Base-by-base conservation (phyloP, 1,139 yeast genomes). In the Debaryomyces singareniensis region DNA sequence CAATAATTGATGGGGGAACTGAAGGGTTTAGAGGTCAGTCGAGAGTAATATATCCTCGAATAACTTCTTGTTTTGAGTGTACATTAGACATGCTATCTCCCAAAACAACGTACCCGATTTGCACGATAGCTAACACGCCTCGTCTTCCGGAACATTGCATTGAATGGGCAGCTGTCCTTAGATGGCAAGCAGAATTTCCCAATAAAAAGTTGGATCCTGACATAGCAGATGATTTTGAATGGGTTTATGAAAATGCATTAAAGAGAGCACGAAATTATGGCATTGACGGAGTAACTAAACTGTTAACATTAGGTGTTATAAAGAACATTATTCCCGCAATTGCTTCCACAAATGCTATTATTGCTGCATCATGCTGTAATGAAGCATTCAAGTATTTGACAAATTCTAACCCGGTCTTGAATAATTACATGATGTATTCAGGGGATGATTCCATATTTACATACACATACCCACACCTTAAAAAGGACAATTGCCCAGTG, bases 11-110 rank as follows among this genome's bases (percentile, higher is more conserved):
- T 49, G 97, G 97, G 2, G 98, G 97, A 3, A 83, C 96, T 0
- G 97, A 91, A 49, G 97, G 97, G 0, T 82, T 91, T 47, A 71
- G 85, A 40, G 98, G 98, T 4, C 96, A 91, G 48, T 76, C 89
- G 11, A 78, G 95, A 45, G 84, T 87, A 7, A 86, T 89, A 25
- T 56, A 87, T 12, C 97, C 98, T 0, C 76, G 89, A 0, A 55
- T 86, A 20, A 75, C 91, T 0, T 81, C 95, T 1, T 91, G 98
- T 57, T 89, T 86, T 59, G 97, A 91, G 52, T 91, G 98, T 48
- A 83, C 95, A 2, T 62, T 85, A 28, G 87, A 81, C 37, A 71
- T 89, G 57, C 63, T 85, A 20, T 75, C 85, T 5, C 76, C 78
- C 2, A 78, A 76, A 42, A 68, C 72, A 5, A 78, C 86, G 0